Evolutionary conservation across 345 rosid species (phyloP), one percentile per base, ranked within the genome.

Genomic region (Salix arbutifolia): DNA sequence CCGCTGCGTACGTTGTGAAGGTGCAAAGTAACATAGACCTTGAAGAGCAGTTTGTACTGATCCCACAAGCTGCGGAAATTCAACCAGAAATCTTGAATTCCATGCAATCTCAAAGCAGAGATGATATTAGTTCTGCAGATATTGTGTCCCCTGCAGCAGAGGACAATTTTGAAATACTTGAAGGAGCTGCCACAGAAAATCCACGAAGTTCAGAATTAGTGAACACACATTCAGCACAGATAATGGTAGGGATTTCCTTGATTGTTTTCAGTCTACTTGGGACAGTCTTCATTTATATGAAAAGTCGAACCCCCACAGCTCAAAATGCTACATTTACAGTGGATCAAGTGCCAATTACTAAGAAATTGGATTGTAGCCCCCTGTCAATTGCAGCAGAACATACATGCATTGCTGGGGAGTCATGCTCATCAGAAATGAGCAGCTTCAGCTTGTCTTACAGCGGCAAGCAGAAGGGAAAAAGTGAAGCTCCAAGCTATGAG

Each of bases 371-470:
- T 46, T 42, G 33, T 69, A 79, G 78, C 62, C 81, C 87, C 48
- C 46, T 71, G 48, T 65, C 83, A 65, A 73, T 65, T 46, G 19
- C 75, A 19, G 74, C 66, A 44, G 83, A 75, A 58, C 70, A 70
- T 50, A 62, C 50, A 33, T 94, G 84, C 42, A 69, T 76, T 38
- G 35, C 50, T 25, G 85, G 75, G 70, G 87, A 88, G 42, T 81
- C 88, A 31, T 85, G 90, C 80, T 84, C 91, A 73, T 86, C 89
- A 38, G 89, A 80, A 74, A 92, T 88, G 84, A 88, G 90, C 84
- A 87, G 96, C 78, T 88, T 65, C 74, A 84, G 79, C 67, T 81
- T 87, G 38, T 78, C 73, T 31, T 74, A 75, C n/a, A 77, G 83
- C 75, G 81, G 78, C 65, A 80, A 71, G 71, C 64, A 26, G 67